Evolutionary conservation across 2,329 filamentous ascomycete genomes (phyloP), one percentile per base, ranked within the genome.

Genomic region (Diaporthe citri): DNA sequence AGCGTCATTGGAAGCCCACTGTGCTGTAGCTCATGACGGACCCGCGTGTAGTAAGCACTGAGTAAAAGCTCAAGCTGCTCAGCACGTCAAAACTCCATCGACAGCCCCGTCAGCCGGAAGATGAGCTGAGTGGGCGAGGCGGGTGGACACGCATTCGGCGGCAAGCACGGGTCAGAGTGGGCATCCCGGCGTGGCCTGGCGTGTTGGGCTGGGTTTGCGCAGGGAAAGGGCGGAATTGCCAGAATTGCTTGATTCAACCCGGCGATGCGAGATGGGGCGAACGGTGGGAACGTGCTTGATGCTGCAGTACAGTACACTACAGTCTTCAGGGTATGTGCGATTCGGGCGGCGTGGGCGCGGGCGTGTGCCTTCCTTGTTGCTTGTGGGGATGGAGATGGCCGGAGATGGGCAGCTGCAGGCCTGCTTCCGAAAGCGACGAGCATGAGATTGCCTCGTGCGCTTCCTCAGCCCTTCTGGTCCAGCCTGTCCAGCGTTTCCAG

Each of bases 261-360:
- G 28, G 62, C 62, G 62, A 67, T 67, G 62, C 64, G 64, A 67
- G 46, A 67, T 67, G 64, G 46, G 64, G 46, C 64, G 64, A 67
- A 67, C 64, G 64, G 64, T 67, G 64, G 64, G 64, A 67, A 67
- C 64, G 64, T 67, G 64, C 64, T 52, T 28, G 59, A 43, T 25
- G 12, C 22, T n/a, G 55, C 55, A 36, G 8, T n/a, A 17, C 22
- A 51, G 48, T 25, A 51, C 46, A 4, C 1, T 43, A 22, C 12
- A 43, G 41, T 43, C 3, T 48, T 43, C 41, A n/a, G 46, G 17
- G 20, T n/a, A n/a, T 22, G 34, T 43, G 62, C 31, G 46, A 67
- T 67, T 67, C 43, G 62, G 43, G 28, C 34, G 22, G 46, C 25
- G 56, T 25, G 41, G 60, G 41, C 41, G 60, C 48, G 41, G 17